Percentiles rank a stretch among this genome's conserved stretches.
phyloP scores from a whole-genome alignment of 768 basidiomycete species.

The Scleroderma bovista region DNA sequence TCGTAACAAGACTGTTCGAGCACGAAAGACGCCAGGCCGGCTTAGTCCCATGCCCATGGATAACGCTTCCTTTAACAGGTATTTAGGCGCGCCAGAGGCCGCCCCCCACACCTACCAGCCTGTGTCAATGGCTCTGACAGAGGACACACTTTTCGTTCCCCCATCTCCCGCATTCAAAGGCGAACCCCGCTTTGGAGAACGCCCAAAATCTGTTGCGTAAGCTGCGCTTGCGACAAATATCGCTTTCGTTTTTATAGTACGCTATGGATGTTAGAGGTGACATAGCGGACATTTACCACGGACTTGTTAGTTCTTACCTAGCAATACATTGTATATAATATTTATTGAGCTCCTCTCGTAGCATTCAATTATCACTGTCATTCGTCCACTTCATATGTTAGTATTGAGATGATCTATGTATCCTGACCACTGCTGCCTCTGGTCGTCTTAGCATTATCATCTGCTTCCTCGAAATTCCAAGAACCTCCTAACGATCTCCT shows the following conservation, averaged over 20 bases:
- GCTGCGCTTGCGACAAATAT: not conserved
- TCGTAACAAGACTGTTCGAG: conserved; percentile 31
- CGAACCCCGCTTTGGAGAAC: conserved; percentile 24
- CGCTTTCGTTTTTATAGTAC: not conserved
- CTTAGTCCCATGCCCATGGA: conserved; percentile 56
- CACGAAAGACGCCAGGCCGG: conserved; percentile 38
- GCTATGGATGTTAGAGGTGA: not conserved
- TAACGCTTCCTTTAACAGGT: conserved; percentile 26
- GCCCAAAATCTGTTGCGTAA: conserved; percentile 41
- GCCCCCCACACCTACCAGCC: conserved; percentile 59
- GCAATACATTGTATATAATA: not conserved
- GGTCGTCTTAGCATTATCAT: not conserved
- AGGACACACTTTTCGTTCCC: conserved; percentile 45
- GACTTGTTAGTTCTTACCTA: not conserved
- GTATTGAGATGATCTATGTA: no score
- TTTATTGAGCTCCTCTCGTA: not conserved
- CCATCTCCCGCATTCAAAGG: conserved; percentile 56
- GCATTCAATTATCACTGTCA: not conserved
- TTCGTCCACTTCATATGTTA: no score
- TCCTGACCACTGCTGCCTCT: no score
- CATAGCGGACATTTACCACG: not conserved
- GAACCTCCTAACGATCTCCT: conserved; percentile 7
- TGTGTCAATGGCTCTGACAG: conserved; percentile 50
- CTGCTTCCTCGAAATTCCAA: not conserved
- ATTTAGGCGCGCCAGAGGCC: conserved; percentile 33